These are phyloP conservation scores for Cyberlindnera misumaiensis DNA, from an alignment of 805 yeast genomes.

Conservation along the genomic window DNA sequence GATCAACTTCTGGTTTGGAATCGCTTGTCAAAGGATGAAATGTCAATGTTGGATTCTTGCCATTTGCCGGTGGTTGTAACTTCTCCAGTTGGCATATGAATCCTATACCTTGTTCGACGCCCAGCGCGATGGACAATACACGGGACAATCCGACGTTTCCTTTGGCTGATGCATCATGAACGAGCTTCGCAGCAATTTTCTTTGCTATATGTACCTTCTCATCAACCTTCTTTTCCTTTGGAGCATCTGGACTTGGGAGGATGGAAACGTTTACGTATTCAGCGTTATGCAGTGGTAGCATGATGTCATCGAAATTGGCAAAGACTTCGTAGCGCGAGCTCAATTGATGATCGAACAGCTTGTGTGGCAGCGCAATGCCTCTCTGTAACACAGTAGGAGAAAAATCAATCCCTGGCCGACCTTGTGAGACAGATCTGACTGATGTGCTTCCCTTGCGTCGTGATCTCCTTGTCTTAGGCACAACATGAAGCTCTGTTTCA, in stretches of 20 bases:
- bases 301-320: conserved; percentile 35
- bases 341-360: conserved; percentile 24
- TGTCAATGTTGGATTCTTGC: conserved; percentile 33
- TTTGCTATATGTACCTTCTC: conserved; percentile 8
- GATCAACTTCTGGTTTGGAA: conserved; percentile 24
- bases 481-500: conserved; percentile 64
- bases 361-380: conserved; percentile 52
- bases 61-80: conserved; percentile 27
- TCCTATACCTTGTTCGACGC: conserved; percentile 45
- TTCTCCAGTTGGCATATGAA: conserved; percentile 43
- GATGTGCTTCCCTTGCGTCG: conserved; percentile 17
- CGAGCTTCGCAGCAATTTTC: conserved; percentile 43
- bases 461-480: conserved; percentile 50
- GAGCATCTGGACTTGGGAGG: conserved; percentile 44
- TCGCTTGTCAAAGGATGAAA: conserved; percentile 49
- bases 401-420: conserved; percentile 17
- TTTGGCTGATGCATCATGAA: conserved; percentile 30
- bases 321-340: conserved; percentile 34
- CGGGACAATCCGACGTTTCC: conserved; percentile 45
- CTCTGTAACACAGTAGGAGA: conserved; percentile 38
- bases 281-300: conserved; percentile 27
- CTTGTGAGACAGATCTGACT: conserved; percentile 19
- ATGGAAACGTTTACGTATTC: conserved; percentile 46
- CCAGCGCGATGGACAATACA: conserved; percentile 49
- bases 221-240: conserved; percentile 5